These are phyloP conservation scores for Dendrobium chrysotoxum DNA, from an alignment of 106 monocot species.

Conservation along the genomic window DNA sequence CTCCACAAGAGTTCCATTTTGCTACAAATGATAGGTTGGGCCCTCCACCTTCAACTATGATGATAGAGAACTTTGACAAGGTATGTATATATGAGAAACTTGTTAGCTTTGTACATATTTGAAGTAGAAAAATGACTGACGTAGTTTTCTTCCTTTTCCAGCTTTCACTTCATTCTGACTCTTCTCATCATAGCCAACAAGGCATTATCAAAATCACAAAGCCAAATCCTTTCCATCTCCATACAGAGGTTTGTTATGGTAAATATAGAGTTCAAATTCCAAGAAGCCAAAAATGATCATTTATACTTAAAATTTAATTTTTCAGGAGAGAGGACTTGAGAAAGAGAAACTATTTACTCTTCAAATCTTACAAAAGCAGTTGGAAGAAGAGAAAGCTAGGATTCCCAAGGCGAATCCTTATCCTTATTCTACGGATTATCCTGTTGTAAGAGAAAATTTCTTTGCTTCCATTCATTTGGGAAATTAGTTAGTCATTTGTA, in stretches of 20 bases:
- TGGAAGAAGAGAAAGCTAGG: slow-evolving; percentile 69
- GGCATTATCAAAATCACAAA: slow-evolving; percentile 53
- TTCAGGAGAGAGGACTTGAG: slow-evolving; percentile 69
- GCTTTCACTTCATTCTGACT: slow-evolving; percentile 77
- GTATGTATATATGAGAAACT: slow-evolving; percentile 18
- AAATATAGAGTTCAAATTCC: neutral
- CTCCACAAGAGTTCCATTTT: slow-evolving; percentile 92
- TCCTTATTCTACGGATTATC: slow-evolving; percentile 92
- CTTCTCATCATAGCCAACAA: slow-evolving; percentile 22
- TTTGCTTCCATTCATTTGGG: neutral
- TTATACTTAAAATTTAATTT: neutral
- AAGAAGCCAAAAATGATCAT: neutral
- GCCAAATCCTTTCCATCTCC: slow-evolving; percentile 90
- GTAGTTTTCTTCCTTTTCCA: slow-evolving; percentile 20
- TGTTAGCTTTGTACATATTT: neutral
- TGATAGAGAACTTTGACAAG: slow-evolving; percentile 84
- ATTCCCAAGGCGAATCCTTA: slow-evolving; percentile 76
- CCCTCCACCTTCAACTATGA: slow-evolving; percentile 38
- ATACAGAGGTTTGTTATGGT: slow-evolving; percentile 62
- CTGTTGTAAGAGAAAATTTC: slow-evolving; percentile 46
- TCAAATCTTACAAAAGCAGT: slow-evolving; percentile 44
- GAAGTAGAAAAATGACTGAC: neutral
- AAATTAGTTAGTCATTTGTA: neutral
- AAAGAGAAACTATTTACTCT: slow-evolving; percentile 61
- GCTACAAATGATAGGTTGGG: slow-evolving; percentile 82